Evolutionary conservation across 495 filamentous ascomycete species (phyloP), one percentile per base, ranked within the genome.

Genomic region (Hyaloscypha bicolor): DNA sequence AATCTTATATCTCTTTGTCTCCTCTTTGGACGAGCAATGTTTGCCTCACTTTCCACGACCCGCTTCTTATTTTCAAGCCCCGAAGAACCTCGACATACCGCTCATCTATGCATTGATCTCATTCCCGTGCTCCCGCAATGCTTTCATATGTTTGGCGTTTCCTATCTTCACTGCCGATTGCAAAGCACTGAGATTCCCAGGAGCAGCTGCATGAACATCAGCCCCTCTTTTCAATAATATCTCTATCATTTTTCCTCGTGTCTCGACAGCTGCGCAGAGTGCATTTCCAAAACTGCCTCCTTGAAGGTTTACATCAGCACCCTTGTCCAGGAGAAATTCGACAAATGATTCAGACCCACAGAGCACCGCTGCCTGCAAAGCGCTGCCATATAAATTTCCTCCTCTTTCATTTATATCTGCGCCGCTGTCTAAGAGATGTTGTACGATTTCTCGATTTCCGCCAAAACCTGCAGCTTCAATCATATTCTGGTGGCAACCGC

Each of bases 341-440:
- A 19, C 31, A 12, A 42, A 60, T 6, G 29, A 37, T 37, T 37
- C 35, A 8, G 35, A 12, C 8, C 12, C 12, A 37, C 6, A 37
- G 12, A 37, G 1, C 9, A 25, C 51, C 1, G 51, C 51, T 1
- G 51, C 16, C 22, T 53, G 51, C 19, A 53, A 25, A 21, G 51
- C 51, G 9, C 1, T 53, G 51, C 16, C 51, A 16, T 21, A 53
- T 6, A n/a, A n/a, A n/a, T 1, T 11, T 16, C 51, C 51, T 56
- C 42, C 42, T 48, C 16, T 14, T 19, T 48, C 25, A 32, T 69
- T 53, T 61, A 75, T 55, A 62, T 74, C 60, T 12, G 67, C 68
- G 2, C 74, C 69, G 11, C 60, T 51, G 4, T 76, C 69, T 6
- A 76, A 22, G 29, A 76, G 42, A 25, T 67, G 45, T 31, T 61